Evolutionary conservation across 805 yeast species (phyloP), one percentile per base, ranked within the genome.

Genomic region (Yueomyces sp.): DNA sequence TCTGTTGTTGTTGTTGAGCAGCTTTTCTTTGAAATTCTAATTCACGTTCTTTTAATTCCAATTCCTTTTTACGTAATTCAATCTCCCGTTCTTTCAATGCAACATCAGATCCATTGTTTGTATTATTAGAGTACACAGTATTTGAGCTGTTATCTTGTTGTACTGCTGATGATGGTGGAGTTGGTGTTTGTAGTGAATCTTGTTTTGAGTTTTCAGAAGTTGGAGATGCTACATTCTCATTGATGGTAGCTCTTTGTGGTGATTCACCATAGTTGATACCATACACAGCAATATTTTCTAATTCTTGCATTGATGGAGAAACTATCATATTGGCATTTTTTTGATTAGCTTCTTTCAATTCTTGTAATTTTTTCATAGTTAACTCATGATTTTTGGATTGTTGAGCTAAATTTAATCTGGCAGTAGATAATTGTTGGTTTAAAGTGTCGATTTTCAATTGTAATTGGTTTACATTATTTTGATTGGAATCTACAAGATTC

Each of bases 91-190:
- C 54, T 37, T 50, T 54, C 43, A 57, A 31, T n/a, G 47, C 36
- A 9, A 42, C 44, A 30, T 52, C 52, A n/a, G 41, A 45, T n/a
- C 33, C 32, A 4, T 30, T 28, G 4, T 33, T 39, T 26, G 39
- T 30, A n/a, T 31, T n/a, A 26, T 39, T 37, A 3, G 34, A 26
- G 9, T 37, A 36, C 36, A 4, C 26, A 62, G 19, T 19, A 19
- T 19, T 68, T 44, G 68, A 71, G 51, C 64, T 67, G 49, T 63
- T 67, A 49, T 30, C 33, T 9, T 30, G 6, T 30, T 6, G 6
- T 30, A 9, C 33, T 6, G 33, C 33, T 6, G 33, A 6, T 6
- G 33, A 6, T 34, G 37, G 37, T 34, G 37, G 37, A 34, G 37
- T 34, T 34, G 37, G 37, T 34, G 8, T 19, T 34, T 34, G 37